Evolutionary conservation across 352 stramenopile genomes (phyloP), one percentile per base, ranked within the genome.

Genomic region (Pilasporangium apinafurcum): DNA sequence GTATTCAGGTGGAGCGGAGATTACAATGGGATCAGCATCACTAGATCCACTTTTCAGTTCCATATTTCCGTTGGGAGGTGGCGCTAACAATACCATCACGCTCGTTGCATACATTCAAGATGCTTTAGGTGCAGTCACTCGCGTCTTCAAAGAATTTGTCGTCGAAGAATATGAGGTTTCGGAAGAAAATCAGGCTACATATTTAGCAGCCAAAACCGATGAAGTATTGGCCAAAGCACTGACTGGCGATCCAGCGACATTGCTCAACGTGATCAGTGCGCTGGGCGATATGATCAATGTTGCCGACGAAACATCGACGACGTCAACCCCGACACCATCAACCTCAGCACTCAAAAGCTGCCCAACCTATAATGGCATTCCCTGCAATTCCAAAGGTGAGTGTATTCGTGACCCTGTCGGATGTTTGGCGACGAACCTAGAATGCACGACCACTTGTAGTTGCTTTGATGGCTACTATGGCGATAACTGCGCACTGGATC

Each of bases 31-130:
- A 16, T 69, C 74, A 0, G 66, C 68, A 2, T 77, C 68, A 1
- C 53, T 81, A 0, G 70, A 84, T 25, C 54, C 76, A 1, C 46
- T 76, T 8, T 82, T 83, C 13, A 51, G 44, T 9, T 75, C 76
- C 2, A 63, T 74, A 8, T 67, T 86, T 24, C 63, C 70, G 0
- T 32, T 75, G 10, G 76, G 76, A n/a, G 65, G 68, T 9, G 74
- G 70, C 3, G 43, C 61, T 25, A 86, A 88, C 44, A 66, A 56
- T 27, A 86, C 70, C 8, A 60, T 88, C 36, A 84, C 72, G 3
- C 53, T 88, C 0, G 59, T 88, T 8, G 63, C 59, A 7, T 88
- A 88, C 43, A 49, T 88, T 24, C 58, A 76, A 27, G 76, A 88
- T 29, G 27, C 70, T 2, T 46, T 81, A 0, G 76, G 76, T 0